phyloP scores from a whole-genome alignment of 192 early-diverging fungal genomes.

The Thoreauomyces humboldtii region DNA sequence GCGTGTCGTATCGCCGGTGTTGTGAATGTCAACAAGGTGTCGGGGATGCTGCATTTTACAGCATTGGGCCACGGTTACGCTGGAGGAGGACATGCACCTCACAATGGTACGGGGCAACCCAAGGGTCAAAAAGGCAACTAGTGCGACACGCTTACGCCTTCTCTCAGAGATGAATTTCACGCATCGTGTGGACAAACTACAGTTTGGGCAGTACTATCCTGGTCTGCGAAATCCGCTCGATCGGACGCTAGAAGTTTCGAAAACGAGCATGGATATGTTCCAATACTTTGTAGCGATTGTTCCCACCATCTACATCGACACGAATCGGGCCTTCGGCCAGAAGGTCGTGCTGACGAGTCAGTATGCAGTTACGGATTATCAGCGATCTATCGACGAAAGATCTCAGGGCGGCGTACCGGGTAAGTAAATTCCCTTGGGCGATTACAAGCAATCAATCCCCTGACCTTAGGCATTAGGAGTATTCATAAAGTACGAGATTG shows the following conservation, averaged over 20 bases:
- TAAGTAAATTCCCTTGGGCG: too few relatives aligned
- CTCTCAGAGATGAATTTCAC: conserved; percentile 85
- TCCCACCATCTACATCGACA: conserved; percentile 75
- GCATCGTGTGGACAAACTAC: conserved; percentile 87
- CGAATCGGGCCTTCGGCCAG: conserved; percentile 37
- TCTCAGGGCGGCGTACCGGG: conserved; percentile 42
- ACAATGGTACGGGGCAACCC: conserved; percentile 58
- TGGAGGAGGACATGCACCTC: conserved; percentile 62
- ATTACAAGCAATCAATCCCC: too few relatives aligned
- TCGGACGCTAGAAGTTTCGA: conserved; percentile 66
- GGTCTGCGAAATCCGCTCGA: conserved; percentile 86
- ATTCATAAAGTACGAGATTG: conserved; percentile 91
- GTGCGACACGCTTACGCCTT: not conserved
- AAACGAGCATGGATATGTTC: conserved; percentile 69
- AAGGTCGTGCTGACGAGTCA: conserved; percentile 80
- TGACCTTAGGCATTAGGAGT: too few relatives aligned
- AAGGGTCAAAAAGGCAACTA: too few relatives aligned
- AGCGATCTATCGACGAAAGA: conserved; percentile 24
- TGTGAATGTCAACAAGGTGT: conserved; percentile 73
- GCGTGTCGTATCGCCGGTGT: conserved; percentile 73
- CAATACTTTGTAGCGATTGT: conserved; percentile 89
- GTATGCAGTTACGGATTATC: conserved; percentile 88
- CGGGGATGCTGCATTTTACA: conserved; percentile 89
- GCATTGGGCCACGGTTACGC: conserved; percentile 85
- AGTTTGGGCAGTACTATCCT: conserved; percentile 85